Conservation (phyloP, 768 basidiomycete genomes). For the Boletus subparvulus region DNA sequence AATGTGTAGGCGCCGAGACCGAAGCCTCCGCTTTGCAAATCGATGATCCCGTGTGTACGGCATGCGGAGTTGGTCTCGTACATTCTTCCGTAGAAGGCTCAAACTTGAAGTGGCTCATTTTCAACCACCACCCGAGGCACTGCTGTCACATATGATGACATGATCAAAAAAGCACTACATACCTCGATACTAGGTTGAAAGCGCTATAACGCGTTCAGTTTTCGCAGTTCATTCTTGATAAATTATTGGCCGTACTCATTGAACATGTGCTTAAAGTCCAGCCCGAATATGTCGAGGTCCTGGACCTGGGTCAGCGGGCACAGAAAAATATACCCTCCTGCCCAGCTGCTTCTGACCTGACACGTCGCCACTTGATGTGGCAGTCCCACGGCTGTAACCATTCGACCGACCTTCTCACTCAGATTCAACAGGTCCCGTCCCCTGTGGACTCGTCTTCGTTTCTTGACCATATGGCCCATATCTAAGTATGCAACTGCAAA, state of each 20-base stretch:
- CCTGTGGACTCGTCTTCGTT: background rate
- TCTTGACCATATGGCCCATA: background rate
- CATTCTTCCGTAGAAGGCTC: too few species aligned
- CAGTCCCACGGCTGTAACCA: background rate
- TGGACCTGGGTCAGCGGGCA: background rate
- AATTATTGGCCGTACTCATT: background rate
- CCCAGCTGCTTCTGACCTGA: slow-evolving; percentile 6
- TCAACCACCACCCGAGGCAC: too few species aligned
- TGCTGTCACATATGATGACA: too few species aligned
- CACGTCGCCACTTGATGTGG: background rate
- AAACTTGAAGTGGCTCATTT: too few species aligned
- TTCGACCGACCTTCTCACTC: background rate
- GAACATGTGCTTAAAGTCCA: background rate
- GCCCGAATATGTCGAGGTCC: background rate
- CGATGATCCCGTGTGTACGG: too few species aligned
- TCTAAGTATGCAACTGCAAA: background rate
- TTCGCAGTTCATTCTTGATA: background rate
- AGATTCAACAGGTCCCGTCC: background rate
- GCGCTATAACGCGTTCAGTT: background rate
- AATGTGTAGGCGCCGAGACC: background rate
- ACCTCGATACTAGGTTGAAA: background rate
- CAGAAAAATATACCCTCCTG: background rate
- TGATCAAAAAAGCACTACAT: too few species aligned
- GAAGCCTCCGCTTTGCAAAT: too few species aligned
- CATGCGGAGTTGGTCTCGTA: too few species aligned